Base-by-base conservation (phyloP, 208 protist species). In the Trypanosoma avium region DNA sequence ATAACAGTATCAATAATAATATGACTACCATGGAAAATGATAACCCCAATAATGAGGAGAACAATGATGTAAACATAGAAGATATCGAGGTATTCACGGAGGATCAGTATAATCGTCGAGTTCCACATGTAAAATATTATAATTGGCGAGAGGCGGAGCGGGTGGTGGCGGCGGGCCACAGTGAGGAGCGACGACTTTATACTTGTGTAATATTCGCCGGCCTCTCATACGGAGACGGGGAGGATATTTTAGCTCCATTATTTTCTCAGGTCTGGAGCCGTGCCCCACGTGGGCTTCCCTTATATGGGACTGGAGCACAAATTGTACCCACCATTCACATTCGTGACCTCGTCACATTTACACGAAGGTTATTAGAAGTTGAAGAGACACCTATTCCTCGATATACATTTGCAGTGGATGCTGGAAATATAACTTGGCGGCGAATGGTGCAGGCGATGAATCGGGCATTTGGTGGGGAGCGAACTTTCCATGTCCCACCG, bases 91-190 rank as follows among this genome's bases (percentile, higher is more conserved):
- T 92, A 33, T 73, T 97, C 15, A 95, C 90, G 9, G 95, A 98
- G 76, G 95, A 98, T 43, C 88, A 96, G 67, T 97, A 88, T 77
- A 93, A 96, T 68, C 82, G 88, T n/a, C 84, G 95, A 29, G 81
- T 95, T 54, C 89, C 95, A 10, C 95, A 98, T 70, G 72, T 88
- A 27, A 90, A 94, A 55, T 97, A 96, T 72, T 82, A 86, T 62
- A 88, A 81, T 67, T 97, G 86, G 78, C 83, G 92, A 22, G 88
- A 97, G 48, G 92, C 93, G 9, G 96, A 98, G 79, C 94, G 92
- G 55, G 78, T 88, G 10, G 84, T 94, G n/a, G 88, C 89, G 24
- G 73, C 79, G 3, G 86, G 82, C 1, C 80, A 88, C 61, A 87
- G 79, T 32, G 80, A 87, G 12, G 84, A 87, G 1, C 77, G 86